phyloP scores from a whole-genome alignment of 2,329 filamentous ascomycete species.

The Alternaria triticina region DNA sequence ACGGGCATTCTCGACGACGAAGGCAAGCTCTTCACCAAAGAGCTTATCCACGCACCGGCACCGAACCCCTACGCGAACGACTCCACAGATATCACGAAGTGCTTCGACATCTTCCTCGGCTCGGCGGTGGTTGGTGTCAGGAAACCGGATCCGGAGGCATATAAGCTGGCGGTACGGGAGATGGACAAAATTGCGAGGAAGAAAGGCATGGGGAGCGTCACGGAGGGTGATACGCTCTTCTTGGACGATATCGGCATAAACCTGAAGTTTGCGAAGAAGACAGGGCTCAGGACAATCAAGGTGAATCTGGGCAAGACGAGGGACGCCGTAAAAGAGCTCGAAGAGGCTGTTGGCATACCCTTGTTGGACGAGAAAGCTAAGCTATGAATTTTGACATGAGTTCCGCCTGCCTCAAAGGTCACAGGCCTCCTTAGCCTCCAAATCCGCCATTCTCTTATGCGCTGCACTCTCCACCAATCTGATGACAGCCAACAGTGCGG shows the following conservation, averaged over 20 bases:
- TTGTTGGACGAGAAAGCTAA: constrained; percentile 58
- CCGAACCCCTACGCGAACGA: constrained; percentile 35
- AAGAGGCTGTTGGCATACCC: constrained; percentile 72
- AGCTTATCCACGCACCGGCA: constrained; percentile 30
- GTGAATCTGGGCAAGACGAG: constrained; percentile 78
- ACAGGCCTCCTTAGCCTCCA: not conserved
- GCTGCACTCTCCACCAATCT: not conserved
- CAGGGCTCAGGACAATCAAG: constrained; percentile 84
- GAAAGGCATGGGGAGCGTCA: constrained; percentile 61
- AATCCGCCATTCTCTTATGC: not conserved
- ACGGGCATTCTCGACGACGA: constrained; percentile 71
- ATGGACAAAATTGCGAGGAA: constrained; percentile 68
- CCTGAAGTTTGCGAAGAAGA: constrained; percentile 75
- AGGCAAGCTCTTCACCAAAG: constrained; percentile 49
- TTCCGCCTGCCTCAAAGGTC: not conserved
- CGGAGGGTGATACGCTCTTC: constrained; percentile 76
- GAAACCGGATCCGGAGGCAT: constrained; percentile 86
- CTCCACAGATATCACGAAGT: constrained; percentile 60
- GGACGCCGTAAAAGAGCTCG: constrained; percentile 82
- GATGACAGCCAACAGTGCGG: not conserved
- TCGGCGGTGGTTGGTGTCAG: constrained; percentile 85
- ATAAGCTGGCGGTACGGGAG: constrained; percentile 72
- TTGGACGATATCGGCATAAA: constrained; percentile 96
- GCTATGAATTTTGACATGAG: constrained; percentile 19
- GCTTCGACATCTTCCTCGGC: constrained; percentile 88